A percentile compares a stretch with the other conserved stretches of the same genome.
phyloP scores from a whole-genome alignment of 1,139 yeast genomes.

The Groenewaldozyma auringiensis region DNA sequence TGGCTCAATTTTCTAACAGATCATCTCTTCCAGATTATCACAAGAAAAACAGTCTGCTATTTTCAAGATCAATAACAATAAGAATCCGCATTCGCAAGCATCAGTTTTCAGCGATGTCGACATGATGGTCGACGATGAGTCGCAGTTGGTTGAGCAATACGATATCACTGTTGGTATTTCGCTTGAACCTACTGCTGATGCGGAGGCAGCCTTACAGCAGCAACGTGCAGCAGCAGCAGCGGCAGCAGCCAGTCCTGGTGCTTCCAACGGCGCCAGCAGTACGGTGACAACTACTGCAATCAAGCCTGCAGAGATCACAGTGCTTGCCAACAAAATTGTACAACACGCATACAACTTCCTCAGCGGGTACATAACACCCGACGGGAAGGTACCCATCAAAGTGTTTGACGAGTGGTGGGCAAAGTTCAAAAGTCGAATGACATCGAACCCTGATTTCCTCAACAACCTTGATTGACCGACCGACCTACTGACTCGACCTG shows the following conservation, averaged over 20 bases:
- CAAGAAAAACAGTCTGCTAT: conserved; percentile 83
- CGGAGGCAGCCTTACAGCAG: conserved; percentile 42
- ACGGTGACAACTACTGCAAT: conserved; percentile 15
- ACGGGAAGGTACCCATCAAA: conserved; percentile 79
- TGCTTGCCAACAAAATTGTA: conserved; percentile 77
- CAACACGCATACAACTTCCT: conserved; percentile 86
- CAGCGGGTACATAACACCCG: conserved; percentile 70
- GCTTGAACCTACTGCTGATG: conserved; percentile 64
- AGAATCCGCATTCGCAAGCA: conserved; percentile 18
- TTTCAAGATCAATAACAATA: conserved; percentile 56
- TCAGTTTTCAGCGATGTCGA: conserved; percentile 29
- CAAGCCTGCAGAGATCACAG: conserved; percentile 32
- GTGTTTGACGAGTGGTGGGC: conserved; percentile 96
- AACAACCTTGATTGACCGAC: conserved; percentile 35
- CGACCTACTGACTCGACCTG: too few species aligned
- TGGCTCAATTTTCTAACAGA: neutral
- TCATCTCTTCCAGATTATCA: conserved; percentile 39
- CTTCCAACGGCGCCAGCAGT: conserved; percentile 18
- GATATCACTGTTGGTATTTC: conserved; percentile 74
- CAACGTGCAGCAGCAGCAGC: conserved; percentile 19
- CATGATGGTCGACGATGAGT: conserved; percentile 26
- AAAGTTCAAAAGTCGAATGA: conserved; percentile 67
- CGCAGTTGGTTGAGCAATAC: conserved; percentile 19
- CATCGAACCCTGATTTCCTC: conserved; percentile 74
- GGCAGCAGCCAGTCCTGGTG: neutral